These are phyloP conservation scores for Hydnum rufescens DNA, from an alignment of 768 basidiomycete genomes.

Conservation along the genomic window DNA sequence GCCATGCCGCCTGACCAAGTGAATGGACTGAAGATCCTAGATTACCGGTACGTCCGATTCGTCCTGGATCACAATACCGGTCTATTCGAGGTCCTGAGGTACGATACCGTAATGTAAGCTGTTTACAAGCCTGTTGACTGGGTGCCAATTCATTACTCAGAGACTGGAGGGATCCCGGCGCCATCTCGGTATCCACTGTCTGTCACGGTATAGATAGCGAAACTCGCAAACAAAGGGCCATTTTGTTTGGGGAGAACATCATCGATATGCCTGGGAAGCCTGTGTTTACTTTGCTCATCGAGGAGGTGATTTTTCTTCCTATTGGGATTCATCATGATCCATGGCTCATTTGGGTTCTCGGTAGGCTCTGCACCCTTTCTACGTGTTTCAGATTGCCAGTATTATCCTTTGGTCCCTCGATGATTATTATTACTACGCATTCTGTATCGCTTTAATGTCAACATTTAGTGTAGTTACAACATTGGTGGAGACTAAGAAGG, in stretches of 20 bases:
- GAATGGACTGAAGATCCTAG: constrained; percentile 42
- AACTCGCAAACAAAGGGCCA: constrained; percentile 41
- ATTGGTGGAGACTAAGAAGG: constrained; percentile 81
- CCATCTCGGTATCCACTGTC: constrained; percentile 41
- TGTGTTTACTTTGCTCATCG: constrained; percentile 52
- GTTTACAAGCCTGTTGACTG: background rate
- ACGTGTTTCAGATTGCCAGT: constrained; percentile 94
- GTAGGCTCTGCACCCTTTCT: constrained; percentile 90
- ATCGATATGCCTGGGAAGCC: constrained; percentile 86
- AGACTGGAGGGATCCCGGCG: constrained; percentile 74
- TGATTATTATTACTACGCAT: constrained; percentile 93
- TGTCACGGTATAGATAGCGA: constrained; percentile 39
- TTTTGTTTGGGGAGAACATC: constrained; percentile 65
- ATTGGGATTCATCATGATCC: background rate
- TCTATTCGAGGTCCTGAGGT: constrained; percentile 68
- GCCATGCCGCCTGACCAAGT: constrained; percentile 18
- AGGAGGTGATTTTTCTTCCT: constrained; percentile 48
- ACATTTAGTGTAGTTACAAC: constrained; percentile 67
- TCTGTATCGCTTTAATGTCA: constrained; percentile 87
- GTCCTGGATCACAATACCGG: constrained; percentile 71
- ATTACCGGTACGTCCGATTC: constrained; percentile 87
- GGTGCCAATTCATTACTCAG: constrained; percentile 22
- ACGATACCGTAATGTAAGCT: constrained; percentile 10
- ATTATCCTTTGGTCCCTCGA: constrained; percentile 88
- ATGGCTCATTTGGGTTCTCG: background rate